Percentiles rank a stretch among this genome's conserved stretches.
These are phyloP conservation scores for Globisporangium abappressorium DNA, from an alignment of 352 stramenopile species.

Conservation along the genomic window DNA sequence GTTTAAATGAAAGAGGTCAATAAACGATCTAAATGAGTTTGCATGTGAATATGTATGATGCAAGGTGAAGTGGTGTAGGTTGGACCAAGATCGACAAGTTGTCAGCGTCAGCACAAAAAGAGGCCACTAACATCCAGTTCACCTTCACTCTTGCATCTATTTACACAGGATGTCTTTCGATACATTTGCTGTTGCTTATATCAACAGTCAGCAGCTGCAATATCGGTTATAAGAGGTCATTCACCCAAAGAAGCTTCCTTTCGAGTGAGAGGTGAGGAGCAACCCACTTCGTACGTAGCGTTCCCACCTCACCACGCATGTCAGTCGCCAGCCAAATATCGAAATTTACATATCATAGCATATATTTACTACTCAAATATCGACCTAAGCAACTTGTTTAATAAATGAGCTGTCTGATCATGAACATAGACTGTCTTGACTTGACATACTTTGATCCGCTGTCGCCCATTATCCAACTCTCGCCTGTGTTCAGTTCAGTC, in stretches of 20 bases:
- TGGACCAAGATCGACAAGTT: background rate
- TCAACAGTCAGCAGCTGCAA: too few relatives aligned
- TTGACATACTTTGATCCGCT: background rate
- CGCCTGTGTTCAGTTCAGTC: slow-evolving; percentile 3
- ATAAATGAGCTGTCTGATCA: background rate
- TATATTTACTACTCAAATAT: background rate
- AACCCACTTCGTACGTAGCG: background rate
- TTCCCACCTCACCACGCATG: background rate
- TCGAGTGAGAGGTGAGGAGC: background rate
- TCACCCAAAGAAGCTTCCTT: background rate
- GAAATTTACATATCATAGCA: background rate
- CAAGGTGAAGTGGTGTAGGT: background rate
- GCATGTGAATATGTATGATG: background rate
- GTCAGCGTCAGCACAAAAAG: background rate
- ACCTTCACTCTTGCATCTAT: background rate
- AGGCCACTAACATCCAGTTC: slow-evolving; percentile 1
- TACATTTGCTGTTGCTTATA: background rate
- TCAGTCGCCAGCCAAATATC: background rate
- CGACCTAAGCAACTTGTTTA: background rate
- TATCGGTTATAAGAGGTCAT: background rate
- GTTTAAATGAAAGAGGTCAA: background rate
- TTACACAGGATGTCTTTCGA: background rate
- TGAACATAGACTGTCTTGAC: background rate
- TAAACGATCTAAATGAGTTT: too few relatives aligned
- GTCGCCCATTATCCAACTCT: background rate